These are phyloP conservation scores for Zoysia pacifica DNA, from an alignment of 176 grass and related monocot species.

Conservation along the genomic window DNA sequence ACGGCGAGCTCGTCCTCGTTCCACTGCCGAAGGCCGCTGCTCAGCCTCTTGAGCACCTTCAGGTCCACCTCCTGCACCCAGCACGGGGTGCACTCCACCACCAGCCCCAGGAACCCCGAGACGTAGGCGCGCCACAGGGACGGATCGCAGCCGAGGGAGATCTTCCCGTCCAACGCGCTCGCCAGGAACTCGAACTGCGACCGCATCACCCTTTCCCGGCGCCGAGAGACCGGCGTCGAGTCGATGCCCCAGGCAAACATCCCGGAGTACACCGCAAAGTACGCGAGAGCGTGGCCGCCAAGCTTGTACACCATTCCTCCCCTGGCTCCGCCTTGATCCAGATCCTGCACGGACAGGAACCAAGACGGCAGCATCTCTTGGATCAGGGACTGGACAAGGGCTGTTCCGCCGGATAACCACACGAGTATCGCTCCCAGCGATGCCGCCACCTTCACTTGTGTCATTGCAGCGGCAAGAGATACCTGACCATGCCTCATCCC, in stretches of 20 bases:
- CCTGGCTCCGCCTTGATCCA: conserved; percentile 58
- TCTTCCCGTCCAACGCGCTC: conserved; percentile 78
- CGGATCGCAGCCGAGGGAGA: conserved; percentile 72
- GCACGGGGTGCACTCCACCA: conserved; percentile 77
- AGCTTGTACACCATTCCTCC: conserved; percentile 64
- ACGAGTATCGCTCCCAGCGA: conserved; percentile 76
- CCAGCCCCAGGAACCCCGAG: conserved; percentile 70
- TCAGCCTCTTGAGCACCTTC: conserved; percentile 61
- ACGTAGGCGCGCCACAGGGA: conserved; percentile 81
- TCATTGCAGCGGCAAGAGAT: conserved; percentile 74
- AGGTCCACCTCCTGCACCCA: conserved; percentile 84
- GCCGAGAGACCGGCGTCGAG: conserved; percentile 50
- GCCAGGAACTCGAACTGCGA: conserved; percentile 79
- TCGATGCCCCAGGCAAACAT: conserved; percentile 96
- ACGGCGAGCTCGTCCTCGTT: conserved; percentile 73
- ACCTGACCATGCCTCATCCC: conserved; percentile 61
- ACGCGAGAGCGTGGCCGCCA: conserved; percentile 68
- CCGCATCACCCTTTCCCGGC: conserved; percentile 65
- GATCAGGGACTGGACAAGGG: conserved; percentile 74
- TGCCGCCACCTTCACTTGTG: conserved; percentile 70
- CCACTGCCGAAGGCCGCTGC: conserved; percentile 68
- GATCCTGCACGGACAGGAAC: conserved; percentile 68
- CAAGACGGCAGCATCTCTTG: conserved; percentile 96
- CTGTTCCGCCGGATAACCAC: conserved; percentile 82
- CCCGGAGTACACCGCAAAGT: conserved; percentile 70